A percentile compares a stretch with the other conserved stretches of the same genome.
phyloP scores from a whole-genome alignment of 345 rosid species.

The Viola odorata region DNA sequence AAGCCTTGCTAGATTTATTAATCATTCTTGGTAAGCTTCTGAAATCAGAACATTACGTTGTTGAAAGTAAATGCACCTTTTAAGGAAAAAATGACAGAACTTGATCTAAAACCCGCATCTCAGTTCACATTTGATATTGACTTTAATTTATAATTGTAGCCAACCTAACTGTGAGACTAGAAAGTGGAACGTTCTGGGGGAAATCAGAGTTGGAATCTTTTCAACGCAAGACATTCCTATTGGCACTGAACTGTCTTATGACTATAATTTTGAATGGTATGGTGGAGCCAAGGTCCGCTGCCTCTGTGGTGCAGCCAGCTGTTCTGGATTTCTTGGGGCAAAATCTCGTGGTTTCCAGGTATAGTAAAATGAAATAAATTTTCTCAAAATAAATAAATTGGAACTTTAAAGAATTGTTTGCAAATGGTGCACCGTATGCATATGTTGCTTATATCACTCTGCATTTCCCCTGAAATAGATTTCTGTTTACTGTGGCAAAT shows the following conservation, averaged over 20 bases:
- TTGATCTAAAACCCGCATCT: neutral
- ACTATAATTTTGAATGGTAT: constrained; percentile 94
- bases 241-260: constrained; percentile 72
- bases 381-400: too few relatives aligned
- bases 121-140: constrained; percentile 16
- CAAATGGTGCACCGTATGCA: too few relatives aligned
- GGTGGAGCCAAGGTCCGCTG: constrained; percentile 98
- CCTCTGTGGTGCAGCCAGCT: constrained; percentile 76
- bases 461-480: too few relatives aligned
- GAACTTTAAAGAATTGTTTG: too few relatives aligned
- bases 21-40: constrained; percentile 87
- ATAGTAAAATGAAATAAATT: constrained; percentile 5
- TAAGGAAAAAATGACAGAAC: neutral
- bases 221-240: constrained; percentile 67
- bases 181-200: constrained; percentile 91
- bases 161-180: constrained; percentile 97
- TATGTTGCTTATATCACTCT: too few relatives aligned
- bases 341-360: constrained; percentile 99
- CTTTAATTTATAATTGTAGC: constrained; percentile 34
- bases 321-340: constrained; percentile 97
- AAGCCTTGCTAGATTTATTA: constrained; percentile 89
- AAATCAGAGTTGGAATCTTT: constrained; percentile 91
- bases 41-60: constrained; percentile 3
- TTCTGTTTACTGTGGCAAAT: too few relatives aligned
- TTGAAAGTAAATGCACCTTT: neutral